Percentiles rank a stretch among this genome's conserved stretches.
phyloP scores from a whole-genome alignment of 2,329 filamentous ascomycete genomes.

The Exophiala lecanii-corni region DNA sequence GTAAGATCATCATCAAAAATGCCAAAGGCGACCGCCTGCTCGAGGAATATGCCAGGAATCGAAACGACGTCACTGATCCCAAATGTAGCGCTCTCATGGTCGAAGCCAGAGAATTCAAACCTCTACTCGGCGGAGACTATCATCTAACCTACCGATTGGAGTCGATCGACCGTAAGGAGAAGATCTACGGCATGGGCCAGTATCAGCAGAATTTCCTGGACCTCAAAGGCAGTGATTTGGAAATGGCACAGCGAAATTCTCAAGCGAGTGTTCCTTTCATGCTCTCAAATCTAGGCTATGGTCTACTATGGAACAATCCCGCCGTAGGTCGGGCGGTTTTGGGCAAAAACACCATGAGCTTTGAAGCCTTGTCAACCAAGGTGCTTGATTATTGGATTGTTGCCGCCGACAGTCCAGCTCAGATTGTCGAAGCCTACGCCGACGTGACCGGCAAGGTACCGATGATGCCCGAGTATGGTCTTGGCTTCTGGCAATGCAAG shows the following conservation, averaged over 20 bases:
- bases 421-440: conserved; percentile 55
- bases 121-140: conserved; percentile 49
- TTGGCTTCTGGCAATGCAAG: conserved; percentile 67
- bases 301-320: conserved; percentile 64
- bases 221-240: conserved; percentile 58
- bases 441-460: conserved; percentile 55
- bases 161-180: conserved; percentile 50
- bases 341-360: conserved; percentile 57
- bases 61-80: conserved; percentile 50
- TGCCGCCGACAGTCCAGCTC: conserved; percentile 50
- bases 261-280: conserved; percentile 62
- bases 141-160: conserved; percentile 58
- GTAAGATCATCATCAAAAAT: conserved; percentile 49
- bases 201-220: conserved; percentile 63
- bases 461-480: conserved; percentile 64
- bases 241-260: conserved; percentile 63
- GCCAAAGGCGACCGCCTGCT: conserved; percentile 41
- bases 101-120: conserved; percentile 55
- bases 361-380: conserved; percentile 56
- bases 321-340: conserved; percentile 57
- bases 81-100: conserved; percentile 56
- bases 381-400: conserved; percentile 62
- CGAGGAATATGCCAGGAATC: conserved; percentile 51
- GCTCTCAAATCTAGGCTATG: conserved; percentile 57
- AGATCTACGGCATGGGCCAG: conserved; percentile 66